Percentiles rank a stretch among this genome's conserved stretches.
These are phyloP conservation scores for Magnaporthales sp. DNA, from an alignment of 2,329 filamentous ascomycete species.

Conservation along the genomic window DNA sequence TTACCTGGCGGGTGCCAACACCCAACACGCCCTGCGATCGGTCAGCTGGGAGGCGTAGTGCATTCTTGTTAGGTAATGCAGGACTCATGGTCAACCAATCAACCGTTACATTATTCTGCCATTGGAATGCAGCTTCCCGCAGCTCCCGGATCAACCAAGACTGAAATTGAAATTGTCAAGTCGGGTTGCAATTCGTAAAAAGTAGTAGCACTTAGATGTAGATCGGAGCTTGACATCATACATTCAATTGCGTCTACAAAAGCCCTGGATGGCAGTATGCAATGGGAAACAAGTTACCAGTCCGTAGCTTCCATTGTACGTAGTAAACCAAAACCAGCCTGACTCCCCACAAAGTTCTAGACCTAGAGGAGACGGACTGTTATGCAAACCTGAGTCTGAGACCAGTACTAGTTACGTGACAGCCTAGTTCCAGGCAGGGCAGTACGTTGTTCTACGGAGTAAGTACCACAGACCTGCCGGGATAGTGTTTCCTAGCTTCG, in stretches of 20 bases:
- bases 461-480: background rate
- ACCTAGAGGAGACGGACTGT: background rate
- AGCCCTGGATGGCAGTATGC: no score
- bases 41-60: background rate
- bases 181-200: background rate
- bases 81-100: background rate
- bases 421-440: background rate
- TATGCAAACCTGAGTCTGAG: background rate
- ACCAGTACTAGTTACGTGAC: background rate
- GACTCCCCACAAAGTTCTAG: no score
- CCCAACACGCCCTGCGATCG: background rate
- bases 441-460: background rate
- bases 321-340: no score
- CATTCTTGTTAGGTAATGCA: background rate
- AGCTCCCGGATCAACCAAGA: no score
- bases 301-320: no score
- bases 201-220: background rate
- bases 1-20: background rate
- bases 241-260: no score
- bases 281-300: no score
- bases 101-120: background rate
- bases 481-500: background rate
- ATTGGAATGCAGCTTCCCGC: background rate
- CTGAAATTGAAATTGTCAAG: no score
- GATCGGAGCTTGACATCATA: no score